Percentiles rank a stretch among this genome's conserved stretches.
These are phyloP conservation scores for Cladosporium sphaerospermum DNA, from an alignment of 2,329 filamentous ascomycete genomes.

Conservation along the genomic window DNA sequence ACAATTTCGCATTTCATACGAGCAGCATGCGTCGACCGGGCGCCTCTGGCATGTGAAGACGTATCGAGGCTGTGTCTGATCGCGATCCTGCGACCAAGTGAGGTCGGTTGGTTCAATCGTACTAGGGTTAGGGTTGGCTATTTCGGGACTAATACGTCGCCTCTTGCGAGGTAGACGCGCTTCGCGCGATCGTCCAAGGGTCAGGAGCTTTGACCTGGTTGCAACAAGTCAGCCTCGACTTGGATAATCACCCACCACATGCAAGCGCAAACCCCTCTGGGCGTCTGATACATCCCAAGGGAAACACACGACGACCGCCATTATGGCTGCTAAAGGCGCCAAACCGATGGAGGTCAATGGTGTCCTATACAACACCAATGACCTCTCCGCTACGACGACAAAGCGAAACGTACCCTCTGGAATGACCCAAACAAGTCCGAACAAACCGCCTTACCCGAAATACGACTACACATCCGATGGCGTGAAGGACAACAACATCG, in stretches of 20 bases:
- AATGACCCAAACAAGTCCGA: constrained; percentile 20
- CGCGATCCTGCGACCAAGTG: too few species aligned
- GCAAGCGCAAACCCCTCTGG: neutral
- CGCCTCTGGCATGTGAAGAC: too few species aligned
- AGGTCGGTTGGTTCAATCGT: too few species aligned
- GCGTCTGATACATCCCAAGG: neutral
- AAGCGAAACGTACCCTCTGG: neutral
- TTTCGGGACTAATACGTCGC: too few species aligned
- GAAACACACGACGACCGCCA: neutral
- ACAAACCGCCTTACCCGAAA: constrained; percentile 29
- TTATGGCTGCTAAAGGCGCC: constrained; percentile 7
- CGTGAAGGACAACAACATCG: constrained; percentile 85
- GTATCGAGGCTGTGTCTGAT: too few species aligned
- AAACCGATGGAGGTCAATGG: constrained; percentile 10
- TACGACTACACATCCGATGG: constrained; percentile 67
- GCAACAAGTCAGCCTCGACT: too few species aligned
- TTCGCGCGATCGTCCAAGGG: constrained; percentile 3
- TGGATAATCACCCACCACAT: neutral
- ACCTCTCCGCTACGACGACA: constrained; percentile 6
- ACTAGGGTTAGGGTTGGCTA: too few species aligned
- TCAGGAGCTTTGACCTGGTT: constrained; percentile 3
- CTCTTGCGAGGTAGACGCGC: neutral
- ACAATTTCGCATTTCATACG: too few species aligned
- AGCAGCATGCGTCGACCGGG: too few species aligned
- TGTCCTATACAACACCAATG: constrained; percentile 2